Evolutionary conservation across 1,284 basidiomycete species (phyloP).

Genomic region (Ganoderma lingzhi): DNA sequence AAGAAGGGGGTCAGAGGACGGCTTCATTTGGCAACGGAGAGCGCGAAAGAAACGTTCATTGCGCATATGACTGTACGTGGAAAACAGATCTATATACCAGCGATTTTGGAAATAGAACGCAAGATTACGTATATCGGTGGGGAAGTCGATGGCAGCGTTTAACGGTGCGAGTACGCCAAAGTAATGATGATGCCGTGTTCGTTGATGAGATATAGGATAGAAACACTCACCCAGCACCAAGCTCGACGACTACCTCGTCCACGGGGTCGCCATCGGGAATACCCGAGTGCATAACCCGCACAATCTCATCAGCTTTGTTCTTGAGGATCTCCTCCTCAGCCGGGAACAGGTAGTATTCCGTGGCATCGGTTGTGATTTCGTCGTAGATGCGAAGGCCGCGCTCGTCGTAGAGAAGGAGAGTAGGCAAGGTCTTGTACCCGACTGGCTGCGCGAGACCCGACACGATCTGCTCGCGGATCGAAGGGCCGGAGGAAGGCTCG

Average conservation of each 20-base stretch:
- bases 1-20: slow-evolving; percentile 10
- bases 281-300: slow-evolving; percentile 74
- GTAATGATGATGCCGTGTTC: not conserved
- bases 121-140: no score
- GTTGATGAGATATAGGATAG: slow-evolving; percentile 1
- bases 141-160: not conserved
- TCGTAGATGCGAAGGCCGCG: slow-evolving; percentile 86
- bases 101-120: not conserved
- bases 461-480: slow-evolving; percentile 58
- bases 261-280: slow-evolving; percentile 55
- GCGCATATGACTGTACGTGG: not conserved
- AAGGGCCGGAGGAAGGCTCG: slow-evolving; percentile 38
- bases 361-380: slow-evolving; percentile 80
- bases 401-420: slow-evolving; percentile 89
- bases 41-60: not conserved
- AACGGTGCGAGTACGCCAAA: not conserved
- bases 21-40: not conserved
- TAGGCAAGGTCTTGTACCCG: slow-evolving; percentile 78
- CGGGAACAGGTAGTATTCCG: slow-evolving; percentile 90
- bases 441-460: slow-evolving; percentile 61
- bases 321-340: slow-evolving; percentile 80
- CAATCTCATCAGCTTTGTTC: slow-evolving; percentile 69
- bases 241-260: slow-evolving; percentile 75
- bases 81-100: not conserved
- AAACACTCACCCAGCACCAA: slow-evolving; percentile 85